phyloP scores from a whole-genome alignment of 2,329 filamentous ascomycete species.

The Epicoccum sorghinum region DNA sequence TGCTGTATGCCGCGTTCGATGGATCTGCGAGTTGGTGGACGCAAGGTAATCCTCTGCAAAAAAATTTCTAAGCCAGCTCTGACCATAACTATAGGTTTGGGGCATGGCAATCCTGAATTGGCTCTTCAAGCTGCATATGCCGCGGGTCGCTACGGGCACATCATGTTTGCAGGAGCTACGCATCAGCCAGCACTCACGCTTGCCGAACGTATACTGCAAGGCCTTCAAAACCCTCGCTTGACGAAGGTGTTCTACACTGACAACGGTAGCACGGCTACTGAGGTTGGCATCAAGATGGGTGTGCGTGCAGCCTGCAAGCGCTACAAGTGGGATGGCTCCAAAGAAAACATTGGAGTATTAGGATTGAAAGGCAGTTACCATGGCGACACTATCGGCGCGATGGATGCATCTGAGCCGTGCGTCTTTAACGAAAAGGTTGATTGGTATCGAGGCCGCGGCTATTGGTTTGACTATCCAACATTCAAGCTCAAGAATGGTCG shows the following conservation, averaged over 20 bases:
- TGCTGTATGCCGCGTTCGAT: constrained; percentile 74
- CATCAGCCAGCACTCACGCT: constrained; percentile 77
- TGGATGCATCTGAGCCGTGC: constrained; percentile 82
- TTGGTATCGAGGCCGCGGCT: constrained; percentile 80
- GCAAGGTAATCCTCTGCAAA: constrained; percentile 58
- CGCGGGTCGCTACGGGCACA: constrained; percentile 82
- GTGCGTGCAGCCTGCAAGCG: constrained; percentile 70
- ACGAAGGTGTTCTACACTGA: constrained; percentile 81
- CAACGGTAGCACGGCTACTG: constrained; percentile 81
- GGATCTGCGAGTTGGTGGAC: constrained; percentile 93
- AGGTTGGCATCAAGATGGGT: constrained; percentile 86
- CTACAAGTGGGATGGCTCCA: constrained; percentile 67
- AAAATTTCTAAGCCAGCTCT: neutral
- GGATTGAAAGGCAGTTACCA: constrained; percentile 84
- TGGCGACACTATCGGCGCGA: constrained; percentile 85
- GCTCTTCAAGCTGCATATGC: constrained; percentile 79
- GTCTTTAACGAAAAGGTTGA: constrained; percentile 82
- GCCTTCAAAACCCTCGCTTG: constrained; percentile 68
- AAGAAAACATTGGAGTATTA: constrained; percentile 68
- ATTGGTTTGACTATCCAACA: constrained; percentile 81
- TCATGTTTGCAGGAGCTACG: constrained; percentile 84
- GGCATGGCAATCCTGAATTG: constrained; percentile 75
- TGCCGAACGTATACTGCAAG: constrained; percentile 67
- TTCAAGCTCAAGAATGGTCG: constrained; percentile 69
- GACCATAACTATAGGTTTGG: constrained; percentile 57